Evolutionary conservation across 176 grass and related monocot genomes (phyloP), one percentile per base, ranked within the genome.

Genomic region (Saccharum spontaneum): DNA sequence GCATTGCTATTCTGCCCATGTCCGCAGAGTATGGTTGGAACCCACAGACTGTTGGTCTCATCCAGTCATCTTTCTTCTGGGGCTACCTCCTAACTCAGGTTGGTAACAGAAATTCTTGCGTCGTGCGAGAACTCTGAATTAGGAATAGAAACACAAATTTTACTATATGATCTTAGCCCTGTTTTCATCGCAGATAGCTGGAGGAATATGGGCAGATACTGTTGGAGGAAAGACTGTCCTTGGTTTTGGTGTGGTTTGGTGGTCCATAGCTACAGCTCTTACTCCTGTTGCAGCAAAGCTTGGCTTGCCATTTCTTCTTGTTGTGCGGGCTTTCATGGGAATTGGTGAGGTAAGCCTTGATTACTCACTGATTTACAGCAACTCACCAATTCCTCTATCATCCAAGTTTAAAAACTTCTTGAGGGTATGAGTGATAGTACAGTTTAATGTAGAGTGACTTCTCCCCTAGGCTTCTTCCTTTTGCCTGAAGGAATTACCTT

Each of bases 41-140:
- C 84, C 93, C 96, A 41, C 87, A 94, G 59, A 98, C 93, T 37
- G 93, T 98, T 9, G 96, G 93, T 38, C 94, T 98, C 66, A 81
- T 98, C 38, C 92, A 95, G 74, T 98, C 96, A 33, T 98, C 96
- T 67, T 98, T 98, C 69, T 98, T 98, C 87, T 98, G 96, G 96
- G 96, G 96, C 70, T 98, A 98, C 84, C 93, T 98, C 38, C 91
- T 98, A 65, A 98, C 96, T 33, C 96, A 98, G 91, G 96, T 98
- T 41, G 16, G 31, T 77, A 10, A 34, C 4, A 66, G 13, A 12
- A 67, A 57, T 37, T 52, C 10, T 49, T 63, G 22, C 28, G 79
- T 78, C 15, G 9, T 73, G 16, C 39, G 23, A 33, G 23, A 45
- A 80, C 11, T 65, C 34, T 55, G 48, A 3, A 69, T 59, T 26